A percentile compares a stretch with the other conserved stretches of the same genome.
phyloP scores from a whole-genome alignment of 371 early-diverging fungal genomes.

The Mortierella sp. region DNA sequence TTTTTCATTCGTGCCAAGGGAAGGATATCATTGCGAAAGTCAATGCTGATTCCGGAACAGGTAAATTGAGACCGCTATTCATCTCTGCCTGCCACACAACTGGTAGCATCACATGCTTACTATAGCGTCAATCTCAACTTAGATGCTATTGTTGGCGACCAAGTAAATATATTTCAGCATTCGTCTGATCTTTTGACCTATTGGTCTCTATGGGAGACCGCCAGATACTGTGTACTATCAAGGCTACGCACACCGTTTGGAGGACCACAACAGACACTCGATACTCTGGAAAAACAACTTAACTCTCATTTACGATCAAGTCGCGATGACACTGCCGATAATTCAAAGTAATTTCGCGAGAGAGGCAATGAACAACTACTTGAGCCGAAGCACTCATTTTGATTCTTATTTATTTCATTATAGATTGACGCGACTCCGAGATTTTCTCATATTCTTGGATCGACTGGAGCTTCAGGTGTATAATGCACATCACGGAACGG shows the following conservation, averaged over 20 bases:
- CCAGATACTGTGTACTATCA: slow-evolving; percentile 80
- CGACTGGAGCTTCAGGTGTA: slow-evolving; percentile 80
- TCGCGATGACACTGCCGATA: not conserved
- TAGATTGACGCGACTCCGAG: slow-evolving; percentile 42
- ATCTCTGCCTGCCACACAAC: not conserved
- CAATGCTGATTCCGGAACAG: slow-evolving; percentile 45
- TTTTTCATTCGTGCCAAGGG: slow-evolving; percentile 61
- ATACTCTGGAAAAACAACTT: slow-evolving; percentile 74
- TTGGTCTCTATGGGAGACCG: slow-evolving; percentile 86
- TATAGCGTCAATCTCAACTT: not conserved
- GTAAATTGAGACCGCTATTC: slow-evolving; percentile 14
- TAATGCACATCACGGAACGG: slow-evolving; percentile 75
- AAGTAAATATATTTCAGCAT: slow-evolving; percentile 34
- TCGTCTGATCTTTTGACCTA: slow-evolving; percentile 65
- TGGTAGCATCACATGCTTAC: slow-evolving; percentile 1
- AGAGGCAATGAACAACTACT: not conserved
- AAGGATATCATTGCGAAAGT: slow-evolving; percentile 31
- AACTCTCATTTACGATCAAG: slow-evolving; percentile 41
- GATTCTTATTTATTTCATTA: not conserved
- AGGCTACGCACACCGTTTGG: slow-evolving; percentile 84
- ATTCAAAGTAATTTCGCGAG: slow-evolving; percentile 8
- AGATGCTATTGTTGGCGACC: slow-evolving; percentile 35
- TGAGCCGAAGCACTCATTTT: not conserved
- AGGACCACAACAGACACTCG: slow-evolving; percentile 81
- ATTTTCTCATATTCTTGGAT: slow-evolving; percentile 73